Conservation (phyloP, 495 filamentous ascomycete species). For the Aspergillus heteromorphus region DNA sequence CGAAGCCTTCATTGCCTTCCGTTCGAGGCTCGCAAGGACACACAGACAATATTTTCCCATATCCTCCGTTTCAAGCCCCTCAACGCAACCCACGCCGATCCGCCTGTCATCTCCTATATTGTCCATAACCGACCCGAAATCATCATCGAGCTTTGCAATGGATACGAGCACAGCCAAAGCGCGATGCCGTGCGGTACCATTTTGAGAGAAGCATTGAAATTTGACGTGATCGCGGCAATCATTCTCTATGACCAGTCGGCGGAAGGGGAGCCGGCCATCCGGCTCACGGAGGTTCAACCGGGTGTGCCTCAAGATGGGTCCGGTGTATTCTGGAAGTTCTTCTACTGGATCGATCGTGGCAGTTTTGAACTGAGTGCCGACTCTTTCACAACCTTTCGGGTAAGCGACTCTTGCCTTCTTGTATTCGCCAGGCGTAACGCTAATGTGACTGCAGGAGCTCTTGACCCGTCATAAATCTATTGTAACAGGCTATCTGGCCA, state of each 20-base stretch:
- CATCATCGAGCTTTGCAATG: conserved; percentile 79
- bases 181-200: conserved; percentile 90
- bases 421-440: not conserved
- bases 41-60: conserved; percentile 84
- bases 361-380: conserved; percentile 96
- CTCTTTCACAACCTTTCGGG: conserved; percentile 94
- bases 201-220: conserved; percentile 86
- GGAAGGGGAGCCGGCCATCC: conserved; percentile 47
- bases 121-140: conserved; percentile 81
- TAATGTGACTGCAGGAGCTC: conserved; percentile 58
- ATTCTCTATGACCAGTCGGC: conserved; percentile 86
- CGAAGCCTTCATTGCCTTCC: conserved; percentile 73
- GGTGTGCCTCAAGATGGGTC: conserved; percentile 61
- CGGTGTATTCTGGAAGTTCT: conserved; percentile 96
- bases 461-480: conserved; percentile 89
- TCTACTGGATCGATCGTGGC: conserved; percentile 90
- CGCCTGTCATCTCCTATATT: conserved; percentile 78
- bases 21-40: conserved; percentile 91
- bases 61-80: conserved; percentile 73
- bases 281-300: conserved; percentile 61
- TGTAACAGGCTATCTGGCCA: conserved; percentile 75
- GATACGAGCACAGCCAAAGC: conserved; percentile 85
- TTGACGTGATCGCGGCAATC: conserved; percentile 79
- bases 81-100: conserved; percentile 53
- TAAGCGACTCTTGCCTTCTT: conserved; percentile 35